Evolutionary conservation across 805 yeast genomes (phyloP).

Genomic region (Jamesozyma lodderae): DNA sequence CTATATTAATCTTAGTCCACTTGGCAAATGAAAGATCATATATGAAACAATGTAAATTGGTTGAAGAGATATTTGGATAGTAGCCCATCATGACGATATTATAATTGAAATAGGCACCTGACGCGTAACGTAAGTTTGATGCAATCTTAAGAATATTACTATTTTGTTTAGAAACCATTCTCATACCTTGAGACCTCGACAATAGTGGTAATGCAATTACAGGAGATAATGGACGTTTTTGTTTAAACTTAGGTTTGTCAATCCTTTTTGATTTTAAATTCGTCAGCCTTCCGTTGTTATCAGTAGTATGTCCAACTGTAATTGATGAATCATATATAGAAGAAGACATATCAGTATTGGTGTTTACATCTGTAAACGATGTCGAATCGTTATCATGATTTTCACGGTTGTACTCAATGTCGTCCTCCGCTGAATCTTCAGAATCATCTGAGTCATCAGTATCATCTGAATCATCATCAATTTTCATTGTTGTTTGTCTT

Average conservation of each 20-base stretch:
- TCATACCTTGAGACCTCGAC: constrained; percentile 27
- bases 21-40: constrained; percentile 31
- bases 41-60: constrained; percentile 23
- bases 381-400: too few relatives aligned
- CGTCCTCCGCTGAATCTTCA: background rate
- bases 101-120: constrained; percentile 58
- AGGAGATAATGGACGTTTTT: constrained; percentile 15
- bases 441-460: constrained; percentile 2
- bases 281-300: too few relatives aligned
- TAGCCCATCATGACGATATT: constrained; percentile 56
- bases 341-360: too few relatives aligned
- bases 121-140: constrained; percentile 41
- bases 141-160: constrained; percentile 20
- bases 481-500: too few relatives aligned
- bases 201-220: constrained; percentile 29
- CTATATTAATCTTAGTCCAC: constrained; percentile 56
- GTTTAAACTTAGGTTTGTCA: background rate
- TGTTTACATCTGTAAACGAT: too few relatives aligned
- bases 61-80: constrained; percentile 33
- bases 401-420: too few relatives aligned
- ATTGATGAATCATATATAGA: too few relatives aligned
- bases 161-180: constrained; percentile 19
- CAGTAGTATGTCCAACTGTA: too few relatives aligned
- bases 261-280: too few relatives aligned
- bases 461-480: constrained; percentile 1